phyloP scores from a whole-genome alignment of 805 yeast species.

The Candida insectalens region DNA sequence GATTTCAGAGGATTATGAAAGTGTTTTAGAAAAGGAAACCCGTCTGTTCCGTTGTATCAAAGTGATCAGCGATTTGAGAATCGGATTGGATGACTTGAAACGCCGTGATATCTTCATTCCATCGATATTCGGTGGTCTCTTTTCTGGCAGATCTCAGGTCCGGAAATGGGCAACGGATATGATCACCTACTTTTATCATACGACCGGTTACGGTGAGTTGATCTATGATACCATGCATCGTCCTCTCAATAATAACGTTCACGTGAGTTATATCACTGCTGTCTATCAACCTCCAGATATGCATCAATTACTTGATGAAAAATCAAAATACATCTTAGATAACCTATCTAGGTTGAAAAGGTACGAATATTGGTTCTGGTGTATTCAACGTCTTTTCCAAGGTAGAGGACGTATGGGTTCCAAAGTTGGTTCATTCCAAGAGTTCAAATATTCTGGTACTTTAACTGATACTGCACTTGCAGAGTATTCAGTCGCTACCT shows the following conservation, averaged over 20 bases:
- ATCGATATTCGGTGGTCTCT: slow-evolving; percentile 68
- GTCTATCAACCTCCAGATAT: slow-evolving; percentile 9
- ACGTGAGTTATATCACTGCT: slow-evolving; percentile 19
- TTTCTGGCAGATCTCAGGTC: slow-evolving; percentile 72
- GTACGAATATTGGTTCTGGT: slow-evolving; percentile 27
- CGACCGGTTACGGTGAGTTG: slow-evolving; percentile 11
- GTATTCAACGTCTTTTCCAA: slow-evolving; percentile 18
- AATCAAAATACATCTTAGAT: slow-evolving; percentile 16
- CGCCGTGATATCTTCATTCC: slow-evolving; percentile 46
- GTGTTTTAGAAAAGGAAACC: slow-evolving; percentile 54
- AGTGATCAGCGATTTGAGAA: slow-evolving; percentile 61
- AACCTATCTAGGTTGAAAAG: slow-evolving; percentile 17
- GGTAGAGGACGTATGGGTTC: slow-evolving; percentile 91
- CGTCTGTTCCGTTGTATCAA: slow-evolving; percentile 74
- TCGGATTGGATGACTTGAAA: slow-evolving; percentile 61
- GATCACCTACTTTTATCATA: slow-evolving; percentile 40
- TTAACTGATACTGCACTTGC: slow-evolving; percentile 52
- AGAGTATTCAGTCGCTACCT: slow-evolving; percentile 42
- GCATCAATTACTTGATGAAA: slow-evolving; percentile 14
- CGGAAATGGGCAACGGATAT: slow-evolving; percentile 80
- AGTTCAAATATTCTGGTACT: slow-evolving; percentile 45
- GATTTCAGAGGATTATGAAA: slow-evolving; percentile 21
- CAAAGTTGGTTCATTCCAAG: slow-evolving; percentile 86
- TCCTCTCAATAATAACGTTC: slow-evolving; percentile 25
- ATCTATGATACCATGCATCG: slow-evolving; percentile 18